Percentiles rank a stretch among this genome's conserved stretches.
Evolutionary conservation across 345 rosid genomes (phyloP).

Genomic region (Camelina neglecta): DNA sequence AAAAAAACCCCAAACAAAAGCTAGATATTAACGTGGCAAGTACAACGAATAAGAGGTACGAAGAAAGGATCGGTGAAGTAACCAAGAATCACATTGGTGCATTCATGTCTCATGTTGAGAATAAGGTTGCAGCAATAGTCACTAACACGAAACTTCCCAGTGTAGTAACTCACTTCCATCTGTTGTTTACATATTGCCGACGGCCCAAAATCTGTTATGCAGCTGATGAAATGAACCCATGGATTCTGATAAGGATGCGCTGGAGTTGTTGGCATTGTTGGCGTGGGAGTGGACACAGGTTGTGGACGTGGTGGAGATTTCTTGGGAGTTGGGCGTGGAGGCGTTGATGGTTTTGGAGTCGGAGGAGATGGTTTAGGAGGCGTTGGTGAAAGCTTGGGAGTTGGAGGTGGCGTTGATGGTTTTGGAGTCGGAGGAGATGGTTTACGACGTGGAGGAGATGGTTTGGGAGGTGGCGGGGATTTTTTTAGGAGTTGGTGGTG

Average conservation of each 20-base stretch:
- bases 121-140: slow-evolving; percentile 35
- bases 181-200: slow-evolving; percentile 37
- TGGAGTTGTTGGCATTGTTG: slow-evolving; percentile 19
- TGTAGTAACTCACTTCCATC: slow-evolving; percentile 35
- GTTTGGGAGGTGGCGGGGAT: not conserved
- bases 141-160: slow-evolving; percentile 28
- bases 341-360: no score
- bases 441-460: not conserved
- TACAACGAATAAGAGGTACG: slow-evolving; percentile 23
- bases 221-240: slow-evolving; percentile 26
- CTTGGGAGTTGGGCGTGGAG: not conserved
- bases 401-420: not conserved
- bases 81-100: slow-evolving; percentile 33
- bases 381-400: not conserved
- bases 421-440: not conserved
- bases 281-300: slow-evolving; percentile 1
- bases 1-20: not conserved
- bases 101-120: slow-evolving; percentile 38
- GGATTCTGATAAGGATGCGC: slow-evolving; percentile 6
- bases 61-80: slow-evolving; percentile 35
- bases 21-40: slow-evolving; percentile 29
- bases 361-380: not conserved
- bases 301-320: not conserved
- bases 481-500: not conserved
- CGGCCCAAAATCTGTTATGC: slow-evolving; percentile 11